Percentiles rank a stretch among this genome's conserved stretches.
phyloP scores from a whole-genome alignment of 345 rosid genomes.

The Hypericum perforatum region DNA sequence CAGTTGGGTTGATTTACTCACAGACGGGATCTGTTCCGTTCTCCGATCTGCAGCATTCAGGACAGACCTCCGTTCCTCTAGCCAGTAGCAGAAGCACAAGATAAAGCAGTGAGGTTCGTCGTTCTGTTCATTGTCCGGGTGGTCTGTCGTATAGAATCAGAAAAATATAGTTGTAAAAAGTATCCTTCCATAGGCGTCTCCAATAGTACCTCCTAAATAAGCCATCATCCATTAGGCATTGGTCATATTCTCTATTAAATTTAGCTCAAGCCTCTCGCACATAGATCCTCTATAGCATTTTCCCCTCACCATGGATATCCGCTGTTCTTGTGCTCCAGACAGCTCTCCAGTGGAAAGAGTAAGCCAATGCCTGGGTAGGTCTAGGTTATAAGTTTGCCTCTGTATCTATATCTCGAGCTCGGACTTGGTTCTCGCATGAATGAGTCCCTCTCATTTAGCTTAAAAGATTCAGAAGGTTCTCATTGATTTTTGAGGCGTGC shows the following conservation, averaged over 20 bases:
- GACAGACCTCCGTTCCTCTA: constrained; percentile 60
- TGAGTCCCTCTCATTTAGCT: constrained; percentile 8
- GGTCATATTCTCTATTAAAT: constrained; percentile 18
- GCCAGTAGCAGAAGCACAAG: constrained; percentile 56
- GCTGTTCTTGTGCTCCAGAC: constrained; percentile 6
- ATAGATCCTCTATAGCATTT: constrained; percentile 13
- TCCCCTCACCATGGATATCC: constrained; percentile 10
- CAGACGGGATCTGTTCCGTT: constrained; percentile 53
- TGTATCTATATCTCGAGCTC: background rate
- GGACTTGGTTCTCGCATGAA: constrained; percentile 4
- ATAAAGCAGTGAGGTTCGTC: constrained; percentile 60
- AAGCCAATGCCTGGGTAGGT: constrained; percentile 1
- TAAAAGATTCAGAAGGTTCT: constrained; percentile 4
- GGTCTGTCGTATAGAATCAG: no score
- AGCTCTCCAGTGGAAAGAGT: constrained; percentile 10
- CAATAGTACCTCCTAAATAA: no score
- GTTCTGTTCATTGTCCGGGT: constrained; percentile 16
- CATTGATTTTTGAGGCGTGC: background rate
- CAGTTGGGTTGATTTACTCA: constrained; percentile 62
- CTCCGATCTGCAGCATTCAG: constrained; percentile 59
- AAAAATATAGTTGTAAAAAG: no score
- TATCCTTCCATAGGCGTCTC: no score
- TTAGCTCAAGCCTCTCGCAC: constrained; percentile 4
- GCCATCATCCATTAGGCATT: no score
- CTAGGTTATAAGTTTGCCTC: background rate